Evolutionary conservation across 1,284 basidiomycete genomes (phyloP).

Genomic region (Papiliotrema nemorosa): DNA sequence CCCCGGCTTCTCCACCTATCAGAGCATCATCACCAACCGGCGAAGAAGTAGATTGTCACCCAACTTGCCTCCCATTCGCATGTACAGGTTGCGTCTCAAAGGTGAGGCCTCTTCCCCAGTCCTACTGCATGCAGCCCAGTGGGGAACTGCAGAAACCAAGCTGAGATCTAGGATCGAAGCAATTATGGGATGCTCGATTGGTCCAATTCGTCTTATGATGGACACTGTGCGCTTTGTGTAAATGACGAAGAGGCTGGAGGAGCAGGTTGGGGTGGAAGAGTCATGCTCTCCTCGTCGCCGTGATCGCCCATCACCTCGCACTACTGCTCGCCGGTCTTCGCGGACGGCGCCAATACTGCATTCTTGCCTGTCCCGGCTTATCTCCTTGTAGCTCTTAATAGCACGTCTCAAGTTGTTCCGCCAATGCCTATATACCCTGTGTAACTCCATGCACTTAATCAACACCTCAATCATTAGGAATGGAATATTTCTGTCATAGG

Average conservation of each 20-base stretch:
- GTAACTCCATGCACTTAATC: no score
- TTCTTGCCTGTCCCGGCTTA: no score
- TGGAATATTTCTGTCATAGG: no score
- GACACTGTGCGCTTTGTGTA: constrained; percentile 3
- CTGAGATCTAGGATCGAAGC: not conserved
- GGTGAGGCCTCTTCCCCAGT: not conserved
- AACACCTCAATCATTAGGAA: no score
- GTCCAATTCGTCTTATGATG: not conserved
- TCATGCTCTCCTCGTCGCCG: constrained; percentile 1
- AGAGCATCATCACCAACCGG: constrained; percentile 1
- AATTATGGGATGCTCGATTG: constrained; percentile 3
- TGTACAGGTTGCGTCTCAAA: constrained; percentile 9
- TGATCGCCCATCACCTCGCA: no score
- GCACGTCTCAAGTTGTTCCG: no score
- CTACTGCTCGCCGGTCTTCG: no score
- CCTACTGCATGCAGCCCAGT: no score
- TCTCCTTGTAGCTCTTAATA: no score
- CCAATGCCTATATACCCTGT: no score
- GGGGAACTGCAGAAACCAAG: no score
- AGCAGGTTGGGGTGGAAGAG: constrained; percentile 4
- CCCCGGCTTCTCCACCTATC: constrained; percentile 2
- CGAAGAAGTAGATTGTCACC: constrained; percentile 9
- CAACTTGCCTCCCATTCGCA: constrained; percentile 7
- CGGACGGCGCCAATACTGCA: no score
- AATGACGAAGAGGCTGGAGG: constrained; percentile 1